These are phyloP conservation scores for Claviceps cyperi DNA, from an alignment of 2,329 filamentous ascomycete species.

Conservation along the genomic window DNA sequence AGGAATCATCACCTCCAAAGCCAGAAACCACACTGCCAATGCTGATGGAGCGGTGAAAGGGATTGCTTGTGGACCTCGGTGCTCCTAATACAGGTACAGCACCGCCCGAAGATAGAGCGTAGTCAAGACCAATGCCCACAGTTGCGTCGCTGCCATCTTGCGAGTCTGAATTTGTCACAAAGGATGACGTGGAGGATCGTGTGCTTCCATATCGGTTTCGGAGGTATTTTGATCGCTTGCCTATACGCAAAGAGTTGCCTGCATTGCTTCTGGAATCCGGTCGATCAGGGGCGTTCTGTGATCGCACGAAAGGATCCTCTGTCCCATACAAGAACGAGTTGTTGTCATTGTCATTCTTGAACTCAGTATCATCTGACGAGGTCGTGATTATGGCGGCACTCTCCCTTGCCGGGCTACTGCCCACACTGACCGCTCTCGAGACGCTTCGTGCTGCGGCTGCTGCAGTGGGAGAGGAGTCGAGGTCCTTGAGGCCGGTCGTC, in stretches of 20 bases:
- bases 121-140: constrained; percentile 54
- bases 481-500: constrained; percentile 36
- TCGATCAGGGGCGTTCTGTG: constrained; percentile 17
- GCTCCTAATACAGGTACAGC: constrained; percentile 44
- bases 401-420: constrained; percentile 15
- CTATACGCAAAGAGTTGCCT: constrained; percentile 28
- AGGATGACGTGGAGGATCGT: constrained; percentile 46
- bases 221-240: constrained; percentile 40
- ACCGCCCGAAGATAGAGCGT: constrained; percentile 68
- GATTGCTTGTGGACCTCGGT: constrained; percentile 35
- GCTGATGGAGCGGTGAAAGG: constrained; percentile 63
- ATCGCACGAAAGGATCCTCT: constrained; percentile 16
- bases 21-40: constrained; percentile 75
- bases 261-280: constrained; percentile 29
- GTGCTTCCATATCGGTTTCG: constrained; percentile 43
- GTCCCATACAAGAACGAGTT: constrained; percentile 16
- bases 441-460: constrained; percentile 39
- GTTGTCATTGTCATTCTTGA: constrained; percentile 14
- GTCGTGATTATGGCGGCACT: constrained; percentile 3
- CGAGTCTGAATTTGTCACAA: constrained; percentile 37
- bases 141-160: constrained; percentile 59
- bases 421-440: constrained; percentile 35
- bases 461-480: constrained; percentile 42
- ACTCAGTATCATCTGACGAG: constrained; percentile 8
- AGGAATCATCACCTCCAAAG: constrained; percentile 42